phyloP scores from a whole-genome alignment of 2,329 filamentous ascomycete genomes.

The Tolypocladium tundrense region DNA sequence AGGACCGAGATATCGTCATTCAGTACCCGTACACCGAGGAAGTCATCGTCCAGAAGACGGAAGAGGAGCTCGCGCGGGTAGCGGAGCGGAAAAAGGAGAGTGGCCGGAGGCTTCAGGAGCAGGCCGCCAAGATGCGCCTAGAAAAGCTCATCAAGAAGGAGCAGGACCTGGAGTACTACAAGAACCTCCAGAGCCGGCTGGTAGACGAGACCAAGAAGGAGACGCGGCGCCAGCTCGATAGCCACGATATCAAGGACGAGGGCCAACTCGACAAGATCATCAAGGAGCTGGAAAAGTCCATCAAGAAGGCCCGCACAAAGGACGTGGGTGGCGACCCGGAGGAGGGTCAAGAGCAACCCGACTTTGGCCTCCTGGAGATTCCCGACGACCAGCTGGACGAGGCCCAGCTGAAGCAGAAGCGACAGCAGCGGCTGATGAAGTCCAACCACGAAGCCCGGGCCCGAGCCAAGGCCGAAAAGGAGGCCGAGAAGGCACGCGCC shows the following conservation, averaged over 20 bases:
- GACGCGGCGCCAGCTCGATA: slow-evolving; percentile 71
- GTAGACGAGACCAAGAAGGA: slow-evolving; percentile 83
- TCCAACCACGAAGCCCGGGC: slow-evolving; percentile 88
- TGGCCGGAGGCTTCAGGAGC: slow-evolving; percentile 81
- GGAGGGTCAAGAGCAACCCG: slow-evolving; percentile 70
- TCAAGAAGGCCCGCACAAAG: slow-evolving; percentile 84
- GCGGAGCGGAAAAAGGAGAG: slow-evolving; percentile 94
- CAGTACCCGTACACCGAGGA: slow-evolving; percentile 94
- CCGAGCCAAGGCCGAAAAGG: slow-evolving; percentile 93
- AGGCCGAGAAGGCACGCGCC: slow-evolving; percentile 74
- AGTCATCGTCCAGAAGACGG: slow-evolving; percentile 79
- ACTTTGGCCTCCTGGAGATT: slow-evolving; percentile 79
- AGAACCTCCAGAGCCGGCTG: slow-evolving; percentile 65
- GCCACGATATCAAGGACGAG: slow-evolving; percentile 88
- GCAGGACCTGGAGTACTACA: slow-evolving; percentile 89
- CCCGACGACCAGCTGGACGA: slow-evolving; percentile 92
- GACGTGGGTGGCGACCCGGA: slow-evolving; percentile 77
- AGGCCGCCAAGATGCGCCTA: slow-evolving; percentile 92
- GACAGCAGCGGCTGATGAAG: slow-evolving; percentile 85
- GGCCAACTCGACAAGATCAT: slow-evolving; percentile 72
- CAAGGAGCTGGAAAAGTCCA: slow-evolving; percentile 80
- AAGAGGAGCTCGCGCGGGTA: slow-evolving; percentile 82
- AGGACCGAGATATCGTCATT: slow-evolving; percentile 79
- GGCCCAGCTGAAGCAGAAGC: slow-evolving; percentile 80
- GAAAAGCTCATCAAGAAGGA: slow-evolving; percentile 95